These are phyloP conservation scores for Anacardium occidentale DNA, from an alignment of 345 rosid species.

Conservation along the genomic window DNA sequence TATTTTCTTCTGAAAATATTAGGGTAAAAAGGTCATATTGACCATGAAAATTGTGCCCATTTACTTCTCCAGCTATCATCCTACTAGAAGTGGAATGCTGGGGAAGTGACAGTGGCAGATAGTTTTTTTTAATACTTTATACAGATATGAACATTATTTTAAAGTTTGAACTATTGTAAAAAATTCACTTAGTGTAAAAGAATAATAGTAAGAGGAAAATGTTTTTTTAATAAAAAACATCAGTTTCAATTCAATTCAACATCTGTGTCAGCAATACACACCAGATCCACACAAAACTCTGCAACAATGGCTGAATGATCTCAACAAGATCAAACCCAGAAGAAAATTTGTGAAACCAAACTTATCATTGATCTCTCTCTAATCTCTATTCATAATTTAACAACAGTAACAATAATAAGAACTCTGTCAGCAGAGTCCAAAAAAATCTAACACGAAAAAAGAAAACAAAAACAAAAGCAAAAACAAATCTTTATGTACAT, in stretches of 20 bases:
- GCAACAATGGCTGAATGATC: conserved; percentile 50
- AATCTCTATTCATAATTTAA: conserved; percentile 4
- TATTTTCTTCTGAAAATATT: no score
- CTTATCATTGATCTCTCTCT: conserved; percentile 10
- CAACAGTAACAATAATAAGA: conserved; percentile 14
- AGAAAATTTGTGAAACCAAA: neutral
- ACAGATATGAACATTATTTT: no score
- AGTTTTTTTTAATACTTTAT: neutral
- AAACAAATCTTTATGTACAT: conserved; percentile 44
- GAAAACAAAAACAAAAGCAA: neutral
- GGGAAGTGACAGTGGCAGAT: conserved; percentile 10
- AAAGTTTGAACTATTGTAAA: no score
- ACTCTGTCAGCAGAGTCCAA: conserved; percentile 19
- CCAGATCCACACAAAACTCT: conserved; percentile 49
- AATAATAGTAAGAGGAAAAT: neutral
- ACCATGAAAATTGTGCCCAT: conserved; percentile 23
- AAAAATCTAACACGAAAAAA: conserved; percentile 18
- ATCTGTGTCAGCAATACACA: conserved; percentile 35
- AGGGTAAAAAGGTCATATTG: conserved; percentile 32
- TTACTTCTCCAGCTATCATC: conserved; percentile 11
- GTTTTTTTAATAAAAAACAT: neutral
- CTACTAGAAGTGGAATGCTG: conserved; percentile 2
- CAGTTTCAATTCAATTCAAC: conserved; percentile 22
- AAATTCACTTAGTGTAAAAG: neutral
- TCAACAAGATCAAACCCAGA: conserved; percentile 4